These are phyloP conservation scores for Sclerotinia subarctica DNA, from an alignment of 2,329 filamentous ascomycete species.

Conservation along the genomic window DNA sequence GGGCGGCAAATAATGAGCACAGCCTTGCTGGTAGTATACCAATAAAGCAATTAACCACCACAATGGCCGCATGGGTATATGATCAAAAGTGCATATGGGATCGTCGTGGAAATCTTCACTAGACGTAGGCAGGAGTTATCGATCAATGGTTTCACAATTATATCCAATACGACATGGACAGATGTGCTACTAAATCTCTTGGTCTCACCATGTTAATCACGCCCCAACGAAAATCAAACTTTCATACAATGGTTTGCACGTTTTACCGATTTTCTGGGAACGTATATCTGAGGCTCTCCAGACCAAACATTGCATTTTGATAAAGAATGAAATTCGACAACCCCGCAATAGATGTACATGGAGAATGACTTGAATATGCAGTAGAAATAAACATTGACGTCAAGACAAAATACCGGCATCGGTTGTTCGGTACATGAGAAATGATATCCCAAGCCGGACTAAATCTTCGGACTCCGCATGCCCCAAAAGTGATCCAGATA, in stretches of 20 bases:
- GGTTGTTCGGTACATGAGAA: not conserved
- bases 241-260: not conserved
- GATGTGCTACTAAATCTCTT: not conserved
- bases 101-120: constrained; percentile 24
- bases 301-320: not conserved
- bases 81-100: constrained; percentile 21
- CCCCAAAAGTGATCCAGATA: not conserved
- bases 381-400: not conserved
- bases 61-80: constrained; percentile 19
- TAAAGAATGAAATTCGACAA: constrained; percentile 1
- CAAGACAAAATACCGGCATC: not conserved
- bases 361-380: not conserved
- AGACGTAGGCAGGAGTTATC: constrained; percentile 16
- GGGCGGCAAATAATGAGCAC: constrained; percentile 51
- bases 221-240: constrained; percentile 15
- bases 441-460: not conserved
- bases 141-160: constrained; percentile 19
- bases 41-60: constrained; percentile 46
- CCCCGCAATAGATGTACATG: not conserved
- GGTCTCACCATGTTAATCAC: constrained; percentile 4
- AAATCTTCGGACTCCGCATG: not conserved
- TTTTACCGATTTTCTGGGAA: not conserved
- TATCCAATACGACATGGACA: constrained; percentile 6
- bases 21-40: constrained; percentile 54
- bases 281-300: not conserved